Evolutionary conservation across 1,139 yeast species (phyloP).

Genomic region (Diutina neorugosa): DNA sequence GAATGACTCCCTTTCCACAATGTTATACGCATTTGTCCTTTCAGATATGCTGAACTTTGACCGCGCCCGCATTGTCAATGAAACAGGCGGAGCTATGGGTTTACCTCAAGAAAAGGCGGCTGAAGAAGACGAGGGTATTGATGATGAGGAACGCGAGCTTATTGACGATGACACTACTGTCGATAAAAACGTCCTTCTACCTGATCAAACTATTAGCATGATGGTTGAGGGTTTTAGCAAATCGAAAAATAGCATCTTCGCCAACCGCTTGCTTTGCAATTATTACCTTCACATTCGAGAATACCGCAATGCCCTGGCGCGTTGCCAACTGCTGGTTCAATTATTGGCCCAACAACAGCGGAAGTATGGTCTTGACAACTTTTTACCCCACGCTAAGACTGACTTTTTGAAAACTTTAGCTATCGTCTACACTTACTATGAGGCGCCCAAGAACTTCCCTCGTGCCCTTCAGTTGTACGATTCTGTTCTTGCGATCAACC

Average conservation of each 20-base stretch:
- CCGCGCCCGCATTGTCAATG: conserved; percentile 11
- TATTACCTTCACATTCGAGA: conserved; percentile 52
- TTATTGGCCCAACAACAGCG: conserved; percentile 38
- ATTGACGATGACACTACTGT: neutral
- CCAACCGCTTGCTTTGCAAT: conserved; percentile 52
- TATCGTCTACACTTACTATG: conserved; percentile 67
- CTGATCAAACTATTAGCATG: conserved; percentile 42
- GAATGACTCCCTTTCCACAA: conserved; percentile 48
- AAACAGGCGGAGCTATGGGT: neutral
- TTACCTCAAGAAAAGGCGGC: neutral
- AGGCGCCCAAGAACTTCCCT: conserved; percentile 78
- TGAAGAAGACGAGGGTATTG: neutral
- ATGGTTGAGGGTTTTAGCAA: conserved; percentile 42
- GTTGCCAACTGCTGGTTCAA: conserved; percentile 51
- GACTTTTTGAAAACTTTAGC: conserved; percentile 62
- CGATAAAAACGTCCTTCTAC: conserved; percentile 14
- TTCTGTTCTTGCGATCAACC: conserved; percentile 38
- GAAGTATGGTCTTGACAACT: conserved; percentile 27
- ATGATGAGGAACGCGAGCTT: neutral
- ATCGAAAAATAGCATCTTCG: conserved; percentile 40
- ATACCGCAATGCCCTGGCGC: conserved; percentile 49
- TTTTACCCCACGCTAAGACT: conserved; percentile 38
- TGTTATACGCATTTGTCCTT: conserved; percentile 44
- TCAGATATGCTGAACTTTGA: conserved; percentile 62
- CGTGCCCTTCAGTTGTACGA: conserved; percentile 67